Evolutionary conservation across 495 filamentous ascomycete genomes (phyloP), one percentile per base, ranked within the genome.

Genomic region (Aspergillus mulundensis): DNA sequence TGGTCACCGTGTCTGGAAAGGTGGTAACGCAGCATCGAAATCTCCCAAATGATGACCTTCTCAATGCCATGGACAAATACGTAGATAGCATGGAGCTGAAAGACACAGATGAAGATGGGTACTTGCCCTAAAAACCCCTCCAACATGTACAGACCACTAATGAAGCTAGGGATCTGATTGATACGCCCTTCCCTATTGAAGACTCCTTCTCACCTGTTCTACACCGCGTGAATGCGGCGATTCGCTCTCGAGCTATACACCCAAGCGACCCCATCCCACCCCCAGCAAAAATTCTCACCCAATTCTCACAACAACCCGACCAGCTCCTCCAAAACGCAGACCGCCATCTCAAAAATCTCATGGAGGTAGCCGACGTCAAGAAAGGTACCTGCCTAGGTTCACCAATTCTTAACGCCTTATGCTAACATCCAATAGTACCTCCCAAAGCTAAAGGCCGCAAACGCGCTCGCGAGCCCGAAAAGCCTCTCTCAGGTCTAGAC

Each of bases 31-130:
- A 95, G 53, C 94, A 99, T 71, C 86, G 92, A 15, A 87, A 95
- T 59, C 80, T 99, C 4, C 95, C 95, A 1, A 84, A 70, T n/a
- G 77, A 86, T 14, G 81, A 87, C 6, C 73, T 97, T 53, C 77
- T 82, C 38, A 68, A 85, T 32, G 86, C 90, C 1, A 96, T 97
- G 93, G 86, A 84, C 63, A 84, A 88, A 56, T 97, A 91, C 63
- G 91, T 99, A 2, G 90, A 97, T 63, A 84, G 80, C 39, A 97
- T 99, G 95, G 92, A 99, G 64, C 73, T 99, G 0, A 81, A 80
- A 50, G 78, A 71, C 20, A 74, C 70, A 34, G 82, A 88, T 62
- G 89, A 93, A 21, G 84, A 92, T 57, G 90, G 87, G 86, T 88
- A 70, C 66, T 77, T 10, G 19, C 1, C n/a, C 18, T 10, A 24